These are phyloP conservation scores for Eutypella sp. DNA, from an alignment of 2,329 filamentous ascomycete species.

Conservation along the genomic window DNA sequence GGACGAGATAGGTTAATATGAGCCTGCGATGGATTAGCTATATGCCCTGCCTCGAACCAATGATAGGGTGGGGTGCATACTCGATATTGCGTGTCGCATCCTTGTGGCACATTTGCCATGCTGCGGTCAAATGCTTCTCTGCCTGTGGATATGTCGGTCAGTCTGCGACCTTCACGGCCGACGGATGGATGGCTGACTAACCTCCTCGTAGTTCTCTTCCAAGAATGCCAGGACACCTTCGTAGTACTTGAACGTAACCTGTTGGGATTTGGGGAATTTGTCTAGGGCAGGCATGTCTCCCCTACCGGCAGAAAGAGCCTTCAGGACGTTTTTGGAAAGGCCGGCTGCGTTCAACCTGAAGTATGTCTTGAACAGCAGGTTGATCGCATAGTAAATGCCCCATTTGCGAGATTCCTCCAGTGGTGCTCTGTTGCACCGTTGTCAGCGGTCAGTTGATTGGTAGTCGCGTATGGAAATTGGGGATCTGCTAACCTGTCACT, in stretches of 20 bases:
- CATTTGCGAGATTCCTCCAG: conserved; percentile 92
- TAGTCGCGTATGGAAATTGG: conserved; percentile 4
- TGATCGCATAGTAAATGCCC: conserved; percentile 94
- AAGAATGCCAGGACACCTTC: conserved; percentile 89
- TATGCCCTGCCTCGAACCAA: background rate
- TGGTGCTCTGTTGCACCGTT: conserved; percentile 54
- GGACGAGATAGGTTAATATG: conserved; percentile 92
- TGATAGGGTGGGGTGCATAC: conserved; percentile 41
- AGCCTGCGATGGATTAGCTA: conserved; percentile 48
- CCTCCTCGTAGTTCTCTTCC: conserved; percentile 85
- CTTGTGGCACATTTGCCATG: conserved; percentile 76
- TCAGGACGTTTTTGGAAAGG: conserved; percentile 86
- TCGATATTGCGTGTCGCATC: conserved; percentile 72
- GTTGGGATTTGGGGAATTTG: conserved; percentile 80
- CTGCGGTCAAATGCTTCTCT: conserved; percentile 72
- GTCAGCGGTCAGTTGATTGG: conserved; percentile 6
- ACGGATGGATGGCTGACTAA: conserved; percentile 30
- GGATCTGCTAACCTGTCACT: conserved; percentile 85
- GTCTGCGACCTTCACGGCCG: background rate
- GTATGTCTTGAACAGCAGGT: conserved; percentile 96
- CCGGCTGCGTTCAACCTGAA: conserved; percentile 90
- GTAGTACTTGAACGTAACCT: conserved; percentile 96
- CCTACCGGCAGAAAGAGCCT: conserved; percentile 70
- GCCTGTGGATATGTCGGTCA: conserved; percentile 44
- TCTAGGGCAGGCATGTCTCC: conserved; percentile 77